Conservation (phyloP, 768 basidiomycete species). For the Termitomyces heimii region DNA sequence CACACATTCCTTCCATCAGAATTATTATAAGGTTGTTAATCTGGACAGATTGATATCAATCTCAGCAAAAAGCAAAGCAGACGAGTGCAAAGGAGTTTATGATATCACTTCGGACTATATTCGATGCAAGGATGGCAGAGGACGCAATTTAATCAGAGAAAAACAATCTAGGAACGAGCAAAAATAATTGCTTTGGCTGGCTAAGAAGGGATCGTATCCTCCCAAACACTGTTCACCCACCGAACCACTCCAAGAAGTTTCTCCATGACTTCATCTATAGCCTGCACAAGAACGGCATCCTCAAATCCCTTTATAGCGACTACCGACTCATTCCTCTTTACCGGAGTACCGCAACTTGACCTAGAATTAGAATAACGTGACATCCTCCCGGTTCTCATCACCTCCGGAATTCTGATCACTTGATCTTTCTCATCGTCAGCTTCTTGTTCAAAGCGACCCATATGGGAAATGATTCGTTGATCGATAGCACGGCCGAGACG, state of each 20-base stretch:
- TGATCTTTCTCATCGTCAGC: background rate
- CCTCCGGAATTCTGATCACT: conserved; percentile 19
- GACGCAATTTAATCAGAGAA: background rate
- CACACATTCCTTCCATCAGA: too few relatives aligned
- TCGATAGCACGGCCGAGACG: conserved; percentile 44
- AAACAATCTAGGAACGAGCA: background rate
- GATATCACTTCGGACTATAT: too few relatives aligned
- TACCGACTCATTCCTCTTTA: background rate
- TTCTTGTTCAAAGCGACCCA: background rate
- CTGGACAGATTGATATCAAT: too few relatives aligned
- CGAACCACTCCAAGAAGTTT: conserved; percentile 34
- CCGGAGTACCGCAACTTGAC: background rate
- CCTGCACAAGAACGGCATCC: conserved; percentile 46
- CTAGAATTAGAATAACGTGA: background rate
- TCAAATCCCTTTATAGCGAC: conserved; percentile 59
- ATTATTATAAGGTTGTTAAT: too few relatives aligned
- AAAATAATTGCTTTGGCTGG: background rate
- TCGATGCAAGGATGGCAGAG: too few relatives aligned
- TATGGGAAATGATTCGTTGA: conserved; percentile 6
- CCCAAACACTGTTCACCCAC: conserved; percentile 58
- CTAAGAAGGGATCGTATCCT: conserved; percentile 19
- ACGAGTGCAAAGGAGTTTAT: too few relatives aligned
- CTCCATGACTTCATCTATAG: conserved; percentile 32
- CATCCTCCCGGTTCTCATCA: conserved; percentile 29
- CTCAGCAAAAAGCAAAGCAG: too few relatives aligned